A percentile compares a stretch with the other conserved stretches of the same genome.
Evolutionary conservation across 345 rosid species (phyloP).

Genomic region (Populus tremula): DNA sequence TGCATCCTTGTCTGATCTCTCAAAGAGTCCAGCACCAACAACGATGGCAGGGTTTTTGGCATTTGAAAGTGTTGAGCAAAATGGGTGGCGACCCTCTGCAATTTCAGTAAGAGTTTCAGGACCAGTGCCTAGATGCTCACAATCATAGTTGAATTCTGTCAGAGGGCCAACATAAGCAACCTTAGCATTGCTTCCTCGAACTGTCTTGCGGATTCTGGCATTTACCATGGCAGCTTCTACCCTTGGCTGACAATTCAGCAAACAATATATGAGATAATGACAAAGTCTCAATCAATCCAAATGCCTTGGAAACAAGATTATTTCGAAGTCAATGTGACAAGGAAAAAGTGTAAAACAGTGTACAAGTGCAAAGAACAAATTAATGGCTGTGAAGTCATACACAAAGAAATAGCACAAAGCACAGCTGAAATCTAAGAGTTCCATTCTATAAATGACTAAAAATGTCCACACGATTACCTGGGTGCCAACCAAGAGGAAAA

Average conservation of each 20-base stretch:
- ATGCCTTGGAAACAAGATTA: background rate
- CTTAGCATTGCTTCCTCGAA: conserved; percentile 74
- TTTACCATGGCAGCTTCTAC: conserved; percentile 98
- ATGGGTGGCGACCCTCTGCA: conserved; percentile 78
- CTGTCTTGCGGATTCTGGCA: conserved; percentile 91
- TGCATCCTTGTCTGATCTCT: conserved; percentile 76
- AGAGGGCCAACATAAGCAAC: conserved; percentile 87
- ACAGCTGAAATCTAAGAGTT: background rate
- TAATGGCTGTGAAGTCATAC: background rate
- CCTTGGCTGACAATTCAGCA: conserved; percentile 67
- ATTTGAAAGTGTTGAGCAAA: conserved; percentile 53
- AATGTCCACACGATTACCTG: conserved; percentile 46
- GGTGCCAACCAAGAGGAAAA: conserved; percentile 91
- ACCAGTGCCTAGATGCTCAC: conserved; percentile 84
- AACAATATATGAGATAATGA: conserved; percentile 16
- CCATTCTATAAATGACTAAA: background rate
- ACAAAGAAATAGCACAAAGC: background rate
- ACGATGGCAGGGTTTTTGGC: conserved; percentile 93
- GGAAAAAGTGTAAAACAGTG: background rate
- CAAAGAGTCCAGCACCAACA: conserved; percentile 84
- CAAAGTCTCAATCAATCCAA: background rate
- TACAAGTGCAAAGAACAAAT: background rate
- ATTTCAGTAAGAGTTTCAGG: conserved; percentile 74
- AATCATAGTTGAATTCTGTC: conserved; percentile 76
- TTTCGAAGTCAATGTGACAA: background rate